Conservation (phyloP, 306 rosid species). For the Crataegus laevigata region DNA sequence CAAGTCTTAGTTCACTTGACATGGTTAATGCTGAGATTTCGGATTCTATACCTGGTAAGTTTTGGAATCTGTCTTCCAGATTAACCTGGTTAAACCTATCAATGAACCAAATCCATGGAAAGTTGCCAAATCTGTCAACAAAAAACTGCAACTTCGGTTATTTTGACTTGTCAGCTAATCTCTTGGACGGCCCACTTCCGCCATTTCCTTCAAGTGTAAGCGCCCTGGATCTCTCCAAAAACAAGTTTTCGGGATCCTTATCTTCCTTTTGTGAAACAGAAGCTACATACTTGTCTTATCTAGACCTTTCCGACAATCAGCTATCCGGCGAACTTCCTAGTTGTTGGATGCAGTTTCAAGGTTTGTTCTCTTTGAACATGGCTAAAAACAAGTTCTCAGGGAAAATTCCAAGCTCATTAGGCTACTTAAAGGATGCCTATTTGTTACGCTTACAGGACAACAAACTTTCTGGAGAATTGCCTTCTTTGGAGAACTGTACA, state of each 20-base stretch:
- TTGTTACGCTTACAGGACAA: neutral
- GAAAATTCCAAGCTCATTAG: slow-evolving; percentile 4
- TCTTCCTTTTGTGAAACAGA: neutral
- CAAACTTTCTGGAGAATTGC: slow-evolving; percentile 14
- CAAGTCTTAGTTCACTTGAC: neutral
- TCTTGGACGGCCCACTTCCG: slow-evolving; percentile 13
- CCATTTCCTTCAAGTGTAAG: neutral
- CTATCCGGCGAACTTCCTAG: neutral
- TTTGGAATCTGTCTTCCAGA: slow-evolving; percentile 12
- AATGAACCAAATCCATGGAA: slow-evolving; percentile 14
- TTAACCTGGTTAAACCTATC: neutral
- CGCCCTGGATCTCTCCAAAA: neutral
- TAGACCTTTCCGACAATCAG: slow-evolving; percentile 16
- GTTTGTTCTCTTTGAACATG: neutral
- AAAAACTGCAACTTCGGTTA: neutral
- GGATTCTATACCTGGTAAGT: slow-evolving; percentile 10
- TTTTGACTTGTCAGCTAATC: slow-evolving; percentile 16
- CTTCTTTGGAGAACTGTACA: slow-evolving; percentile 13
- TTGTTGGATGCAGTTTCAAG: neutral
- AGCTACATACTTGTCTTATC: neutral
- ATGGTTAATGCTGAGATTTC: slow-evolving; percentile 8
- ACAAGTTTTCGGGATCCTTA: slow-evolving; percentile 1
- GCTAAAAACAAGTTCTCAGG: slow-evolving; percentile 8
- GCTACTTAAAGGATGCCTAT: neutral
- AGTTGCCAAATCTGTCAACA: slow-evolving; percentile 1